Evolutionary conservation across 805 yeast species (phyloP), one percentile per base, ranked within the genome.

Genomic region (Tetrapisispora iriomotensis): DNA sequence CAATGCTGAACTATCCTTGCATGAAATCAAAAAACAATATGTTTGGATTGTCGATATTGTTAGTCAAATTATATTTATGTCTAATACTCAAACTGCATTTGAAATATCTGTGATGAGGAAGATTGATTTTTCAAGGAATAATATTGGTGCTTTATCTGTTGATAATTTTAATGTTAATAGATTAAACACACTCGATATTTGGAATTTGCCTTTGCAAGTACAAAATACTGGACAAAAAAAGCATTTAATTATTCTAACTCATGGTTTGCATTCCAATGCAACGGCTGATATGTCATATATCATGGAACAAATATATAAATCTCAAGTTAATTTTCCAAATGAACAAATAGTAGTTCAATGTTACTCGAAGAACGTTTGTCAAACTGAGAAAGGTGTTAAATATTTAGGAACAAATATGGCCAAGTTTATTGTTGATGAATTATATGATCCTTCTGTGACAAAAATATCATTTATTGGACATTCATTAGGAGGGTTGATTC

Each of bases 381-480:
- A 79, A 51, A 83, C 94, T 0, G 94, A 83, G 53, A 64, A 82
- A 34, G 94, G 94, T 0, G 71, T 83, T 17, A 78, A 76, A 54
- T 82, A 76, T 52, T 58, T 82, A 43, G 94, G 94, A 1, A 72
- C 77, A 43, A 65, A 81, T 31, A 66, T 81, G 19, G 92, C 84
- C 0, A 85, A 82, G 47, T 79, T 66, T 51, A 66, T 82, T 22
- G 65, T 79, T 0, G 59, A 73, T 17, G 62, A 69, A 15, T 50
- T 68, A 1, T 68, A 70, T 25, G 62, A 66, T 39, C 71, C 67
- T 4, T 49, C 62, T 2, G 68, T 78, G 0, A 41, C 43, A 1
- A 75, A 72, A 45, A 74, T 83, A 7, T 82, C 94, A 1, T 82
- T 83, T 50, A 65, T 83, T 32, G 87, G 83, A 0, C 94, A 83